Evolutionary conservation across 164 flowering plant species (phyloP).

Genomic region (Cinnamomum chago): DNA sequence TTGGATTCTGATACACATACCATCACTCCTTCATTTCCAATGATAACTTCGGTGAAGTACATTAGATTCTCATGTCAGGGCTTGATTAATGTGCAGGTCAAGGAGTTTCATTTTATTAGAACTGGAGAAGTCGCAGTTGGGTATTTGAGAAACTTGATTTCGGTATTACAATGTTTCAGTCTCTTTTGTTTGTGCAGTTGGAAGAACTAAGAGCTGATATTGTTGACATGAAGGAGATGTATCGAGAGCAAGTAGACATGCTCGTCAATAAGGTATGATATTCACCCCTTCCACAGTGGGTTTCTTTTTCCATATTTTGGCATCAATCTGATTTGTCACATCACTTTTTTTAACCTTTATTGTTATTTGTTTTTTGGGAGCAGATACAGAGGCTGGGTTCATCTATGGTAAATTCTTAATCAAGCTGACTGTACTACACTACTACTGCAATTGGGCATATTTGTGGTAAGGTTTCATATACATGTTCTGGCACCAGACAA

Average conservation of each 20-base stretch:
- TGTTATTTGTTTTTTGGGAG: not conserved
- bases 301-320: not conserved
- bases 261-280: constrained; percentile 80
- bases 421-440: not conserved
- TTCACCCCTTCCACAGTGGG: not conserved
- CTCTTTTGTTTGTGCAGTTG: constrained; percentile 41
- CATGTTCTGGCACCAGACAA: not conserved
- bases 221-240: constrained; percentile 94
- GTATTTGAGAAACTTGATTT: not conserved
- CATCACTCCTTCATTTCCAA: too few relatives aligned
- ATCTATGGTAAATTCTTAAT: constrained; percentile 22
- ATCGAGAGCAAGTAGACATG: constrained; percentile 94
- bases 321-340: not conserved
- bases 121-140: not conserved
- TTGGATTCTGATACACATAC: too few relatives aligned
- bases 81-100: not conserved
- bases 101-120: not conserved
- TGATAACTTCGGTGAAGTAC: too few relatives aligned
- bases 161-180: not conserved
- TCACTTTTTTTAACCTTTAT: too few relatives aligned
- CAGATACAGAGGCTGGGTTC: constrained; percentile 61
- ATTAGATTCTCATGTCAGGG: not conserved
- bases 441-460: not conserved
- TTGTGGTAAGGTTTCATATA: constrained; percentile 1
- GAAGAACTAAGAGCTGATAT: constrained; percentile 98